These are phyloP conservation scores for Dictyostelium citrinum DNA, from an alignment of 78 protist genomes.

Conservation along the genomic window DNA sequence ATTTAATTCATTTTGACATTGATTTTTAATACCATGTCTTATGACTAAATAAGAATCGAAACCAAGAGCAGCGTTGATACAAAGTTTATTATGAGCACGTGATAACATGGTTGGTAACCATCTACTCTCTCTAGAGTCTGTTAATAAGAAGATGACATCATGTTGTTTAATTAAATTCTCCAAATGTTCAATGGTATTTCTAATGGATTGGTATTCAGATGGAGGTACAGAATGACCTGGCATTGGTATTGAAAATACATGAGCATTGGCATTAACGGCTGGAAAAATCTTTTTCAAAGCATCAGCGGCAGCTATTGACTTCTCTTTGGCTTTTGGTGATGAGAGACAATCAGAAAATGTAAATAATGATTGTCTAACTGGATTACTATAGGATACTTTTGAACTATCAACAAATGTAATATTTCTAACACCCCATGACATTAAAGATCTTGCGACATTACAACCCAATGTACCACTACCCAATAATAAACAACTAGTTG, in stretches of 20 bases:
- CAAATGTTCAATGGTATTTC: constrained; percentile 8
- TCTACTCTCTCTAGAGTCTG: constrained; percentile 97
- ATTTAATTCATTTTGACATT: background rate
- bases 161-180: constrained; percentile 83
- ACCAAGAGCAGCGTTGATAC: constrained; percentile 97
- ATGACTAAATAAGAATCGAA: constrained; percentile 95
- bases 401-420: constrained; percentile 96
- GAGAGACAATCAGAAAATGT: constrained; percentile 88
- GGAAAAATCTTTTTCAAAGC: constrained; percentile 82
- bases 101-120: constrained; percentile 97
- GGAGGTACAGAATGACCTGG: constrained; percentile 94
- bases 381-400: constrained; percentile 93
- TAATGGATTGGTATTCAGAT: background rate
- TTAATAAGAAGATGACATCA: constrained; percentile 96
- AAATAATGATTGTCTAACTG: constrained; percentile 97
- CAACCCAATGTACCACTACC: constrained; percentile 99
- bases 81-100: constrained; percentile 45
- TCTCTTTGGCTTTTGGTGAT: constrained; percentile 78
- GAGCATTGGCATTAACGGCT: constrained; percentile 45
- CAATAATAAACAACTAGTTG: constrained; percentile 91
- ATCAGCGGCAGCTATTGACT: constrained; percentile 95
- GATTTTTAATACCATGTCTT: constrained; percentile 93
- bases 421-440: constrained; percentile 96
- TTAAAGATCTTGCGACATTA: constrained; percentile 94
- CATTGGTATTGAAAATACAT: constrained; percentile 95